Evolutionary conservation across 2,329 filamentous ascomycete genomes (phyloP), one percentile per base, ranked within the genome.

Genomic region (Botryotinia globosa): DNA sequence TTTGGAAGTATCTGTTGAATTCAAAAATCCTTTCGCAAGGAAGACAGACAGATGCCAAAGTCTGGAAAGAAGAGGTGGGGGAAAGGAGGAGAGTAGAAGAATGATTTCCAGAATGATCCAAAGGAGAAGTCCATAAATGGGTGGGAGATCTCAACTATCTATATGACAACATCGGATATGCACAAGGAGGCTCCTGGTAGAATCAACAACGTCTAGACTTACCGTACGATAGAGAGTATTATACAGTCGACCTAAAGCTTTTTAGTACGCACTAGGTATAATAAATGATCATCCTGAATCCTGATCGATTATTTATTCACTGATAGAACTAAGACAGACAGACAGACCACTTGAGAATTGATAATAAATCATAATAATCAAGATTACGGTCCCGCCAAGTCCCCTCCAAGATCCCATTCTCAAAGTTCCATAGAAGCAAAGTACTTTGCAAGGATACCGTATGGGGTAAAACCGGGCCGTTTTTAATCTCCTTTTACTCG

Each of bases 391-490:
- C 22, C 25, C 8, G 22, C 59, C 34, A 42, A 62, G 59, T 39
- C 25, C 22, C 25, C 45, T 25, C 34, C 37, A 37, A 39, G n/a
- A 62, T 61, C 25, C 58, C 34, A 34, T 59, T 59, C 29, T 32
- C 29, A 59, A 34, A 39, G 0, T 34, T 9, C 12, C 58, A 39
- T 42, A 18, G 59, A 39, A 62, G 59, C 59, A n/a, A 22, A n/a
- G 25, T 39, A n/a, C 34, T 61, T 25, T 37, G 20, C 37, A 18
- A n/a, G 59, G 34, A 18, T 62, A 16, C 34, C 34, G 37, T 62
- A 62, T 62, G 59, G 59, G 59, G 59, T 62, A 62, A 62, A 62
- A 62, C 58, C 59, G 59, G 59, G 59, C 34, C 59, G 16, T 42
- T 10, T 18, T 62, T n/a, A n/a, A 18, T 16, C 37, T 25, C 12